Percentiles rank a stretch among this genome's conserved stretches.
Conservation (phyloP, 116 monocot species). For the Iris pallida region DNA sequence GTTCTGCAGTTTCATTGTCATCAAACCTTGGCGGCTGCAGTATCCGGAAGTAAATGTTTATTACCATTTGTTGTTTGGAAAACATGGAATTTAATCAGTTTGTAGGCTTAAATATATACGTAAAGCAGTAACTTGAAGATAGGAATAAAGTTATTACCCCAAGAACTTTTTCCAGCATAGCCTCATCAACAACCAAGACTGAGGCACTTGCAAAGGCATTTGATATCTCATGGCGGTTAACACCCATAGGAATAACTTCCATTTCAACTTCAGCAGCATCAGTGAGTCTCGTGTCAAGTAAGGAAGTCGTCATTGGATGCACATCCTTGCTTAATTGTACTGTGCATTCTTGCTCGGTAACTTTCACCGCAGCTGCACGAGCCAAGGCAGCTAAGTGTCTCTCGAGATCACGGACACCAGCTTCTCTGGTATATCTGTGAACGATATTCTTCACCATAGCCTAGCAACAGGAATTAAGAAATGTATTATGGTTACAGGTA, state of each 20-base stretch:
- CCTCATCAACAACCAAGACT: conserved; percentile 65
- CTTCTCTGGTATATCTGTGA: conserved; percentile 93
- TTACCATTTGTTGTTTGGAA: not conserved
- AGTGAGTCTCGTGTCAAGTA: conserved; percentile 68
- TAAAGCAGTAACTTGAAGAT: not conserved
- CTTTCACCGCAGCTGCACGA: conserved; percentile 86
- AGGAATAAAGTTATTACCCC: conserved; percentile 54
- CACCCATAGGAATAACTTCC: conserved; percentile 87
- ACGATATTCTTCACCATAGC: conserved; percentile 75
- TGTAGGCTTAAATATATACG: not conserved
- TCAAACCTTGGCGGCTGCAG: conserved; percentile 90
- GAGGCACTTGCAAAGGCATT: conserved; percentile 45
- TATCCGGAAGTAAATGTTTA: not conserved
- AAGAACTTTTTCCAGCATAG: conserved; percentile 90
- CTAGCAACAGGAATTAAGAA: conserved; percentile 23
- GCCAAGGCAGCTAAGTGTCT: conserved; percentile 82
- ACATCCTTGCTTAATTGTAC: conserved; percentile 58
- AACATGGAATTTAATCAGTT: conserved; percentile 7
- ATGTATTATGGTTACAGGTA: not conserved
- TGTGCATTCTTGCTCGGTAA: conserved; percentile 62
- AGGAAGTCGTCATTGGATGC: conserved; percentile 48
- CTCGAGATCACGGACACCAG: conserved; percentile 92
- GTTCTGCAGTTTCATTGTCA: conserved; percentile 74
- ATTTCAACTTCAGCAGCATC: conserved; percentile 92
- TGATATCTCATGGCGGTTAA: conserved; percentile 59